Conservation (phyloP, 768 basidiomycete species). For the Suillus brevipes region DNA sequence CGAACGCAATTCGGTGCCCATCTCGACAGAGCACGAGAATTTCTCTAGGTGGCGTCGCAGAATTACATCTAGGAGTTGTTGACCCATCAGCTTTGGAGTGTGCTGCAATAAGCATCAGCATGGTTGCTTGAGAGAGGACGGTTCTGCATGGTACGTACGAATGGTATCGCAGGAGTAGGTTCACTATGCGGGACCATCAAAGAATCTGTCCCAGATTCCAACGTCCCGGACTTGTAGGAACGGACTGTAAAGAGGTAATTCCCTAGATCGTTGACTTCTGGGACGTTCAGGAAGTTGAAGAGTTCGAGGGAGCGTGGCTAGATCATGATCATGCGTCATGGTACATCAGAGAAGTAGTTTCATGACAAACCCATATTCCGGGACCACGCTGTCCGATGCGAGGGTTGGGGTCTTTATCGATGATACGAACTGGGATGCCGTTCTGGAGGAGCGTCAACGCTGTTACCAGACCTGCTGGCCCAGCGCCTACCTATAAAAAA, state of each 20-base stretch:
- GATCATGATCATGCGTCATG: too few species aligned
- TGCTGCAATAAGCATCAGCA: constrained; percentile 12
- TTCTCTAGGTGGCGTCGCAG: constrained; percentile 20
- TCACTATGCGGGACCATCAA: constrained; percentile 18
- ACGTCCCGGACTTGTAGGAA: constrained; percentile 28
- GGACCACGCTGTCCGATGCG: constrained; percentile 41
- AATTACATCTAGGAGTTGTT: constrained; percentile 30
- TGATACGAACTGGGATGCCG: constrained; percentile 21
- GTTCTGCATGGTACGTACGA: constrained; percentile 17
- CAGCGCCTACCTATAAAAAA: constrained; percentile 45
- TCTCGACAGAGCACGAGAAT: constrained; percentile 34
- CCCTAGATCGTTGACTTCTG: constrained; percentile 34
- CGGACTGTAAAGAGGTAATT: constrained; percentile 29
- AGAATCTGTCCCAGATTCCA: constrained; percentile 1
- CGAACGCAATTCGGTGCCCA: constrained; percentile 33
- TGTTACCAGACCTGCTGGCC: constrained; percentile 46
- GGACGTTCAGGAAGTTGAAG: constrained; percentile 38
- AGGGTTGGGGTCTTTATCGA: constrained; percentile 20
- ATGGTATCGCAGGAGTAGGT: constrained; percentile 26
- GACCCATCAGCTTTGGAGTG: constrained; percentile 21
- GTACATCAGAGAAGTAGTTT: background rate
- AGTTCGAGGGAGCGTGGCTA: constrained; percentile 47
- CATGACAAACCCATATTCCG: constrained; percentile 34
- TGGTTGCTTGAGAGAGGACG: background rate
- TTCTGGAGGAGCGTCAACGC: constrained; percentile 39